Conservation (phyloP, 2,329 filamentous ascomycete genomes). For the Fusarium tjaetaba region DNA sequence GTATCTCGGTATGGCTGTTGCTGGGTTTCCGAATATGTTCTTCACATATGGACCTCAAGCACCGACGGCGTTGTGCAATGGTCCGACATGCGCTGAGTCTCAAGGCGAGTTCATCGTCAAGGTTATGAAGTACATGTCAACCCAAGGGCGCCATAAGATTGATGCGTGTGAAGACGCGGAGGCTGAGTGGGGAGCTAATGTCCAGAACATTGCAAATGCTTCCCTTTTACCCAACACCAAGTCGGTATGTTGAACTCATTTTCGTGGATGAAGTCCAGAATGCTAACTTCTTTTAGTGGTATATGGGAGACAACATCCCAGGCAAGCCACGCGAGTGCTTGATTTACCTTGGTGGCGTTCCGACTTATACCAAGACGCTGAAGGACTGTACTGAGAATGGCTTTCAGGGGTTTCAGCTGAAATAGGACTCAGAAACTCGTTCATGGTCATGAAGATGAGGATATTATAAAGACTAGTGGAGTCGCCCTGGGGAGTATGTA, state of each 20-base stretch:
- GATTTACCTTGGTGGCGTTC: background rate
- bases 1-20: background rate
- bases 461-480: fast-evolving
- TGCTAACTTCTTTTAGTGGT: background rate
- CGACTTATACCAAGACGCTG: background rate
- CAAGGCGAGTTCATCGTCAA: background rate
- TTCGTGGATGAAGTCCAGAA: no score
- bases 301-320: background rate
- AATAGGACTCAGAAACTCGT: background rate
- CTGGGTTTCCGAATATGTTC: conserved; percentile 6
- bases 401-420: background rate
- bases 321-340: background rate
- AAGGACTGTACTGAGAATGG: background rate
- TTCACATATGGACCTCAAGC: conserved; percentile 13
- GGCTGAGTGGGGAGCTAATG: background rate
- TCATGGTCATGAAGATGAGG: fast-evolving
- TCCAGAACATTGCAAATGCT: background rate
- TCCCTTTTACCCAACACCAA: background rate
- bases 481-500: no score
- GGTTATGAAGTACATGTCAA: background rate
- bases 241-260: background rate
- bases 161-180: background rate
- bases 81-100: background rate
- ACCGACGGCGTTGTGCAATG: background rate
- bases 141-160: background rate